Percentiles rank a stretch among this genome's conserved stretches.
These are phyloP conservation scores for Curvularia eragrostidis DNA, from an alignment of 2,329 filamentous ascomycete species.

Conservation along the genomic window DNA sequence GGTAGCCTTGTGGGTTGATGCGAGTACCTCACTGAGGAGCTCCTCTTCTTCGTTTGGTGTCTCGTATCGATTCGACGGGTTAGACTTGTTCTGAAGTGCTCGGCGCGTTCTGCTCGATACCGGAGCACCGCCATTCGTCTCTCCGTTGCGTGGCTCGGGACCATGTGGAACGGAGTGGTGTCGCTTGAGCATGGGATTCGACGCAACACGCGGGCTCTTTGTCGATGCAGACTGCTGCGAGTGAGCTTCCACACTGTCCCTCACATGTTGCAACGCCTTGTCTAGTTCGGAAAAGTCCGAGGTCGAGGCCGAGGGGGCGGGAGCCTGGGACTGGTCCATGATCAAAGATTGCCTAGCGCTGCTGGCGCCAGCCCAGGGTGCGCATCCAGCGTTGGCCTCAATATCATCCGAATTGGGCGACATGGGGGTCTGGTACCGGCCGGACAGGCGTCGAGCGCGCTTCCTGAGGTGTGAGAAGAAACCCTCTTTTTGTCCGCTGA, in stretches of 20 bases:
- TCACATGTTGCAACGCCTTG: conserved; percentile 65
- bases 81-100: conserved; percentile 71
- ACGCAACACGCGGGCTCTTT: conserved; percentile 50
- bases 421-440: conserved; percentile 81
- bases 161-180: conserved; percentile 56
- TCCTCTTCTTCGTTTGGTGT: conserved; percentile 97
- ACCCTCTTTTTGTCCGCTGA: conserved; percentile 84
- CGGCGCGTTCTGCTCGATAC: conserved; percentile 81
- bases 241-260: conserved; percentile 62
- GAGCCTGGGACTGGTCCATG: conserved; percentile 61
- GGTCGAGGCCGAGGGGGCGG: conserved; percentile 56
- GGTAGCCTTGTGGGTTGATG: conserved; percentile 76
- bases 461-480: conserved; percentile 98
- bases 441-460: conserved; percentile 88
- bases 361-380: conserved; percentile 78
- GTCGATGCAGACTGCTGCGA: conserved; percentile 38
- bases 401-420: conserved; percentile 84
- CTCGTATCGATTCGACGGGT: conserved; percentile 85
- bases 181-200: conserved; percentile 57
- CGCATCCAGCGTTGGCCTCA: conserved; percentile 90
- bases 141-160: conserved; percentile 62
- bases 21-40: conserved; percentile 85
- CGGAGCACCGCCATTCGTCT: conserved; percentile 62
- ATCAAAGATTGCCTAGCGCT: conserved; percentile 85
- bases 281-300: conserved; percentile 66